phyloP scores from a whole-genome alignment of 768 basidiomycete species.

The Cyathus striatus region DNA sequence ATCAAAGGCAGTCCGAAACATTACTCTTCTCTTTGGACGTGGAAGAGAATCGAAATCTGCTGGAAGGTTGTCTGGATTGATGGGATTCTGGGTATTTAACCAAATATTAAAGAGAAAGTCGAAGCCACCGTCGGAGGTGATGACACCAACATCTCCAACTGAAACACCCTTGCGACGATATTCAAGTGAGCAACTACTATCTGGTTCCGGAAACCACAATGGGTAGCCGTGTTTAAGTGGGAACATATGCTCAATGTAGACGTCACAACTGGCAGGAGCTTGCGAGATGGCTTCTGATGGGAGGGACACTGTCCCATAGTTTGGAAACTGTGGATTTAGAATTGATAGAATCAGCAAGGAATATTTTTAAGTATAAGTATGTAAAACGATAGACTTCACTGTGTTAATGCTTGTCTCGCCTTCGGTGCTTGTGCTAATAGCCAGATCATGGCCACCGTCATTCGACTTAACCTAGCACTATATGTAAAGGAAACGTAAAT shows the following conservation, averaged over 20 bases:
- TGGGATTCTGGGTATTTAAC: constrained; percentile 5
- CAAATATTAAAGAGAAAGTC: constrained; percentile 11
- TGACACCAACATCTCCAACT: constrained; percentile 11
- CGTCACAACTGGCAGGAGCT: background rate
- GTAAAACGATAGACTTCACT: no score
- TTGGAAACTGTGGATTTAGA: no score
- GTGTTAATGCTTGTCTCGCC: no score
- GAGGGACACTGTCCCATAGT: background rate
- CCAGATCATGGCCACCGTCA: no score
- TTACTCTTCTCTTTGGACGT: background rate
- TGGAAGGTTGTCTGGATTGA: constrained; percentile 4
- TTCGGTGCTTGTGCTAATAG: no score
- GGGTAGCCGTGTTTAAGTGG: constrained; percentile 2
- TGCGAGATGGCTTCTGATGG: background rate
- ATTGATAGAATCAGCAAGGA: no score
- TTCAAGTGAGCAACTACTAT: background rate
- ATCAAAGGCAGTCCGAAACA: background rate
- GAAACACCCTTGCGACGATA: constrained; percentile 2
- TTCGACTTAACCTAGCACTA: no score
- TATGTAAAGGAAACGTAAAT: no score
- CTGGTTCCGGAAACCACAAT: constrained; percentile 4
- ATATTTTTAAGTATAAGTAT: no score
- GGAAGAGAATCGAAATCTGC: background rate
- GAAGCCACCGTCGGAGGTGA: constrained; percentile 9
- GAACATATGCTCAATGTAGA: constrained; percentile 2